Evolutionary conservation across 2,329 filamentous ascomycete genomes (phyloP), one percentile per base, ranked within the genome.

Genomic region (Raffaelea ambrosiae): DNA sequence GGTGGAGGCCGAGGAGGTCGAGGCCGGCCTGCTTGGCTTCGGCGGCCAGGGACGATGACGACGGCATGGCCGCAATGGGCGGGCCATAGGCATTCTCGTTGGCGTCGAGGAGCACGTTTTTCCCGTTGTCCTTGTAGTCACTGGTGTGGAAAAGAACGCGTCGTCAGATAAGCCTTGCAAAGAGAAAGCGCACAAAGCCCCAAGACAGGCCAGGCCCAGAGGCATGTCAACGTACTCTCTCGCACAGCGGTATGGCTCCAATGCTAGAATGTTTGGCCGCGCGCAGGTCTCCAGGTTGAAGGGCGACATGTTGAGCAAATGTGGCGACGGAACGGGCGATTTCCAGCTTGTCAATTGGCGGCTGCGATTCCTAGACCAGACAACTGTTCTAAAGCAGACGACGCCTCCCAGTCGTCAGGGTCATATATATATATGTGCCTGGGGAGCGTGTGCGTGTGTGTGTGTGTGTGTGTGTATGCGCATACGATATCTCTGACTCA

Each of bases 101-200:
- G 58, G 93, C 93, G 64, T 98, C 93, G 55, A 98, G 85, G 46
- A 98, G 83, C 59, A 97, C 82, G 61, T 97, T 97, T 50, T 83
- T 91, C 57, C 93, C 93, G 63, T 98, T 86, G 65, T 98, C 91
- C 71, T 98, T 96, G 78, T 98, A 97, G 77, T 98, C 93, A 71
- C 88, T 94, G 62, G 44, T 29, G 43, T n/a, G 13, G 36, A 18
- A 8, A 20, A 21, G 19, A 35, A 23, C 7, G 18, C 19, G 13
- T 20, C 13, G 57, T 62, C 55, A 70, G 56, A 65, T 55, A 55
- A 48, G 36, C 38, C 43, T 41, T 31, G 42, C 31, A 20, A 36
- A 18, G 18, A 29, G 46, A 31, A 36, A 45, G 46, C 21, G 5
- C 22, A 21, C 39, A 26, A 20, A 39, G 20, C 19, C 9, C 19